Percentiles rank a stretch among this genome's conserved stretches.
These are phyloP conservation scores for Colletotrichum acutatum DNA, from an alignment of 2,329 filamentous ascomycete genomes.

Conservation along the genomic window DNA sequence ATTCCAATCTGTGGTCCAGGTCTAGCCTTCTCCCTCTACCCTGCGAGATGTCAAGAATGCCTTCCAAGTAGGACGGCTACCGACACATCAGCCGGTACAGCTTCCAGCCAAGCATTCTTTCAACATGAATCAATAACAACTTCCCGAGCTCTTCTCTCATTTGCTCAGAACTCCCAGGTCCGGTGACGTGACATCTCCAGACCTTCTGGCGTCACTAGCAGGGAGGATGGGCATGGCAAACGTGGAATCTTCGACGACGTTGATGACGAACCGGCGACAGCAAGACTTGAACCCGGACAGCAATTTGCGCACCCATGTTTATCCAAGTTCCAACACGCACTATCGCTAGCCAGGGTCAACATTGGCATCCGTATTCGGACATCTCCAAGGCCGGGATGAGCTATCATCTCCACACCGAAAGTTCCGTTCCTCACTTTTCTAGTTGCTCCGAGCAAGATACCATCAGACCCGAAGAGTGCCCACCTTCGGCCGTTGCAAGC, in stretches of 20 bases:
- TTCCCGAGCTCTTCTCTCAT: too few relatives aligned
- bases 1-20: too few relatives aligned
- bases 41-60: not conserved
- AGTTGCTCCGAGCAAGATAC: not conserved
- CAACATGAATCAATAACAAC: too few relatives aligned
- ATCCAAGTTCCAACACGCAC: not conserved
- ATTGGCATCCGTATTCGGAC: not conserved
- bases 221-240: too few relatives aligned
- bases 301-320: not conserved
- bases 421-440: not conserved
- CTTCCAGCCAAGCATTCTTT: too few relatives aligned
- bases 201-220: too few relatives aligned
- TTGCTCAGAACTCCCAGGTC: too few relatives aligned
- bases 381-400: not conserved
- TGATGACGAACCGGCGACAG: not conserved
- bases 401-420: not conserved
- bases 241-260: not conserved
- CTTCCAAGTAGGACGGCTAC: too few relatives aligned
- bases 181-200: too few relatives aligned
- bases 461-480: not conserved
- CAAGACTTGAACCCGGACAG: not conserved
- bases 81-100: too few relatives aligned
- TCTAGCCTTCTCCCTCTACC: not conserved
- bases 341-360: not conserved
- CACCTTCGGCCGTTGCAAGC: not conserved